Percentiles rank a stretch among this genome's conserved stretches.
Evolutionary conservation across 2,329 filamentous ascomycete genomes (phyloP).

Genomic region (Domatiomyces catenatus): DNA sequence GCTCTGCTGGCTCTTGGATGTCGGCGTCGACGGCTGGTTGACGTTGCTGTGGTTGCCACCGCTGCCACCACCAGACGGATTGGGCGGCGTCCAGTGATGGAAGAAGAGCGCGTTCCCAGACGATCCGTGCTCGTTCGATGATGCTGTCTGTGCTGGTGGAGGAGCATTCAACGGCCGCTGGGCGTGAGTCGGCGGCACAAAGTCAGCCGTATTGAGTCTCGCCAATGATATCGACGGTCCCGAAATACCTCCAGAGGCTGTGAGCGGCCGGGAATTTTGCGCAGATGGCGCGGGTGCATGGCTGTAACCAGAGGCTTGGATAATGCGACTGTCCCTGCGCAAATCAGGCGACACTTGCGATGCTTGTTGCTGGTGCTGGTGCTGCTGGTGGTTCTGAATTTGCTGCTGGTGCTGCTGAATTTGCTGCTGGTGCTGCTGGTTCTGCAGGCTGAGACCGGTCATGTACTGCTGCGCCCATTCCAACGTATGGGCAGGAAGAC

Average conservation of each 20-base stretch:
- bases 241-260: constrained; percentile 5
- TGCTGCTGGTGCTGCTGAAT: constrained; percentile 15
- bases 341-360: constrained; percentile 15
- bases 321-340: constrained; percentile 21
- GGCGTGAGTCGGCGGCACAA: constrained; percentile 19
- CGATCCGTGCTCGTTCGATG: constrained; percentile 1
- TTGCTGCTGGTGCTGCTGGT: constrained; percentile 28
- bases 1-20: constrained; percentile 50
- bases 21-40: constrained; percentile 54
- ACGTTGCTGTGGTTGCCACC: neutral
- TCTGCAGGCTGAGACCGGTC: constrained; percentile 27
- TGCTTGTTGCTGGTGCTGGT: constrained; percentile 11
- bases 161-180: constrained; percentile 9
- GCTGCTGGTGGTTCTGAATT: constrained; percentile 11
- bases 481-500: constrained; percentile 43
- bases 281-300: neutral
- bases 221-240: constrained; percentile 20
- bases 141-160: constrained; percentile 11
- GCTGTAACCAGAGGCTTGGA: constrained; percentile 24
- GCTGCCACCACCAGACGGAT: constrained; percentile 39
- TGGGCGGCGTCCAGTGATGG: constrained; percentile 81
- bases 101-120: constrained; percentile 68
- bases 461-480: constrained; percentile 57
- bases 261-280: constrained; percentile 1
- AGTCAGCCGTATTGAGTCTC: constrained; percentile 29